Percentiles rank a stretch among this genome's conserved stretches.
phyloP scores from a whole-genome alignment of 2,329 filamentous ascomycete species.

The Xylariaceae sp. region DNA sequence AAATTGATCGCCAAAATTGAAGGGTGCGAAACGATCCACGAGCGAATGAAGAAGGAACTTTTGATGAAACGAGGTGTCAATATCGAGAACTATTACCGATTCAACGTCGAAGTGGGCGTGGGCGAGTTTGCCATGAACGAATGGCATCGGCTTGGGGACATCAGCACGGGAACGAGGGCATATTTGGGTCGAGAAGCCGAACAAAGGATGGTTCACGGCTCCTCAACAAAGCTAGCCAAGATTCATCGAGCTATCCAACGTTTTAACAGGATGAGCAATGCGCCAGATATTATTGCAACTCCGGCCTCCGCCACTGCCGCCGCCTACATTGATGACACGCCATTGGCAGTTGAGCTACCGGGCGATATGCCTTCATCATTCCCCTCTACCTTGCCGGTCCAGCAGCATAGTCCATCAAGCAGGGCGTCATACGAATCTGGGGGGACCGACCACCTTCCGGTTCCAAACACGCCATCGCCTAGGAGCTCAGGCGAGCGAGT shows the following conservation, averaged over 20 bases:
- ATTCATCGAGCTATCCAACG: constrained; percentile 73
- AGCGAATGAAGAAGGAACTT: constrained; percentile 77
- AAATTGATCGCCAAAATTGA: constrained; percentile 89
- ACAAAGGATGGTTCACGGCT: constrained; percentile 71
- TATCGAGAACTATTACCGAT: constrained; percentile 84
- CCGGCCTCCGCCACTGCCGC: constrained; percentile 29
- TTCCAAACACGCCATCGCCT: constrained; percentile 43
- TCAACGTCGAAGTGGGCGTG: constrained; percentile 96
- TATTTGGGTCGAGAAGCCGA: constrained; percentile 74
- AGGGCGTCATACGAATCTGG: constrained; percentile 54
- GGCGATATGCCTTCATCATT: constrained; percentile 47
- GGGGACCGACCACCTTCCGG: constrained; percentile 46
- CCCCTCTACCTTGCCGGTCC: constrained; percentile 17
- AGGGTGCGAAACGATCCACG: constrained; percentile 86
- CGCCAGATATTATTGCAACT: constrained; percentile 43
- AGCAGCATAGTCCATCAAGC: constrained; percentile 35
- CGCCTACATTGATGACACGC: constrained; percentile 36
- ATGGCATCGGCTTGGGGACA: constrained; percentile 90
- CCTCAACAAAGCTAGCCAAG: constrained; percentile 77
- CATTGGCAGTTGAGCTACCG: constrained; percentile 56
- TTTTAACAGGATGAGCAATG: constrained; percentile 48
- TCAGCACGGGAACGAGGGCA: constrained; percentile 83
- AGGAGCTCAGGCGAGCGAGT: constrained; percentile 48
- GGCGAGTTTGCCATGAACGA: constrained; percentile 99
- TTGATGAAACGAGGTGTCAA: constrained; percentile 75